Evolutionary conservation across 192 early-diverging fungal species (phyloP).

Genomic region (Dissophora ornata): DNA sequence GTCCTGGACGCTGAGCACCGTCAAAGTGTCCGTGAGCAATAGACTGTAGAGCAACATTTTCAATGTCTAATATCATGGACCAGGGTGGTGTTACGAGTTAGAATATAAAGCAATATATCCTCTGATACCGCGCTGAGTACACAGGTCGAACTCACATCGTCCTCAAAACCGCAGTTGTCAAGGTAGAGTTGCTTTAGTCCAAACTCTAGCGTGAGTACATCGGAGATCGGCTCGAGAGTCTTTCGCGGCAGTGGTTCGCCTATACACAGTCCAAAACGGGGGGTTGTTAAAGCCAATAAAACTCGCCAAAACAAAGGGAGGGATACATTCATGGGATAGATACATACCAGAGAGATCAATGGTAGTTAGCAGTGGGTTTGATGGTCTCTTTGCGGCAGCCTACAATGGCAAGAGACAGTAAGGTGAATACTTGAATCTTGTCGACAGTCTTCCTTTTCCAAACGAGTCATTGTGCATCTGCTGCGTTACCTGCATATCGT

Average conservation of each 20-base stretch:
- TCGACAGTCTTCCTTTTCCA: no score
- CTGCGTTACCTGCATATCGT: slow-evolving; percentile 46
- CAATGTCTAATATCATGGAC: slow-evolving; percentile 50
- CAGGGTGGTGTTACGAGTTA: neutral
- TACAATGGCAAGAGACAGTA: neutral
- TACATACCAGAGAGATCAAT: slow-evolving; percentile 41
- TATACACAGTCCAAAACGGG: no score
- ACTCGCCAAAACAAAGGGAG: no score
- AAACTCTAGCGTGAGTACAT: slow-evolving; percentile 81
- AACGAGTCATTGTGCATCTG: no score
- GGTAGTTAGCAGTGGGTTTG: slow-evolving; percentile 37
- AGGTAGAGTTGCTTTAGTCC: slow-evolving; percentile 75
- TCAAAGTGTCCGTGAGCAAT: slow-evolving; percentile 72
- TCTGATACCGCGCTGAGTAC: no score
- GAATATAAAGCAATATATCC: no score
- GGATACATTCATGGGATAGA: no score
- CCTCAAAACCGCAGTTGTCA: slow-evolving; percentile 77
- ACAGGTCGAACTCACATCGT: slow-evolving; percentile 61
- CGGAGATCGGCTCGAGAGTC: slow-evolving; percentile 75
- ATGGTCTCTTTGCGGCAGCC: slow-evolving; percentile 22
- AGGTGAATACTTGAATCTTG: no score
- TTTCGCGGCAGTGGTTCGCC: slow-evolving; percentile 66
- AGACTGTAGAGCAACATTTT: slow-evolving; percentile 79
- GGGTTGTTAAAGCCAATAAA: no score
- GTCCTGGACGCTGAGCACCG: slow-evolving; percentile 73